A percentile compares a stretch with the other conserved stretches of the same genome.
Evolutionary conservation across 495 filamentous ascomycete genomes (phyloP).

Genomic region (Evansstolkia leycettana): DNA sequence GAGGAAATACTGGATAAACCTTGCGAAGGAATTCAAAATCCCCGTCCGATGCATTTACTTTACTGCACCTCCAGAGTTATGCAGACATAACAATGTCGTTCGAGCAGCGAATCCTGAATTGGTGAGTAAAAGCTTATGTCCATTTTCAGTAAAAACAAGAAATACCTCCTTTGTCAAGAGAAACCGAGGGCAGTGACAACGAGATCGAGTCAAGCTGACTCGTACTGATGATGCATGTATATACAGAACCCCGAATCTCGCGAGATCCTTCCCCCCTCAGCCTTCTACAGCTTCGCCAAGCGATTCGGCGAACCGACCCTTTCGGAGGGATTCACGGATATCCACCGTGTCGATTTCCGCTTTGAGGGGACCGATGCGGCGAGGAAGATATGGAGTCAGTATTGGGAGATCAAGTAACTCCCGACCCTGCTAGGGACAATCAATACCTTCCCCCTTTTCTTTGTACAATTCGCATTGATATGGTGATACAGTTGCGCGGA

Average conservation of each 20-base stretch:
- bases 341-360: slow-evolving; percentile 56
- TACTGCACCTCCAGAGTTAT: slow-evolving; percentile 55
- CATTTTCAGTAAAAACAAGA: no score
- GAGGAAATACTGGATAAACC: slow-evolving; percentile 57
- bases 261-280: slow-evolving; percentile 58
- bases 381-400: slow-evolving; percentile 50
- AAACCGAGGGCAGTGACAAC: no score
- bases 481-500: no score
- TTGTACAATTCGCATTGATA: no score
- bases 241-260: slow-evolving; percentile 84
- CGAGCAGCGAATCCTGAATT: slow-evolving; percentile 52
- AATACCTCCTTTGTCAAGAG: no score
- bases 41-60: slow-evolving; percentile 84
- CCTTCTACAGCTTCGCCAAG: slow-evolving; percentile 61
- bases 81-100: slow-evolving; percentile 83
- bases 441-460: no score
- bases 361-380: slow-evolving; percentile 47
- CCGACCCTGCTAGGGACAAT: no score
- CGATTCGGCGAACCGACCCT: slow-evolving; percentile 59
- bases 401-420: no score
- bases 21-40: slow-evolving; percentile 56
- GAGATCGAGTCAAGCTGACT: no score
- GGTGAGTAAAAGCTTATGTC: no score
- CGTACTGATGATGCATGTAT: not conserved
- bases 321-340: slow-evolving; percentile 74